Conservation (phyloP, 169 alveolate genomes). For the Plasmodium yoelii region DNA sequence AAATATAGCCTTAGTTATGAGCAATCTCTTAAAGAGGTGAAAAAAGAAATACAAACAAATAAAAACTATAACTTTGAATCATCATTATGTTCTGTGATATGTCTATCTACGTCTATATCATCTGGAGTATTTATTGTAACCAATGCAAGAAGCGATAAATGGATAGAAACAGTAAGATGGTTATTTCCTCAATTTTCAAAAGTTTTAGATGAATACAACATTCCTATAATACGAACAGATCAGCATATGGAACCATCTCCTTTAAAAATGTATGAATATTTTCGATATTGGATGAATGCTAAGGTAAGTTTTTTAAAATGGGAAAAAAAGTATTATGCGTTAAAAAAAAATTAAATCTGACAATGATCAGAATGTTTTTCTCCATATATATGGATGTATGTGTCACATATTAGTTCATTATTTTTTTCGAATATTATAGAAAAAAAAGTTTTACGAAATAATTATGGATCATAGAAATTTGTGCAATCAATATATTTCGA, state of each 20-base stretch:
- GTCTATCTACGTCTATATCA: slow-evolving; percentile 79
- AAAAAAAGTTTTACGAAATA: slow-evolving; percentile 80
- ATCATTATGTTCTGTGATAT: slow-evolving; percentile 76
- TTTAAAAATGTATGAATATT: slow-evolving; percentile 81
- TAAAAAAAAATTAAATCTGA: slow-evolving; percentile 10
- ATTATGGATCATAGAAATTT: slow-evolving; percentile 66
- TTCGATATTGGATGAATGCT: slow-evolving; percentile 88
- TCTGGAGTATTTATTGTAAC: slow-evolving; percentile 88
- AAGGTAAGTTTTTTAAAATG: slow-evolving; percentile 73
- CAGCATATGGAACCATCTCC: slow-evolving; percentile 82
- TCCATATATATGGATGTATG: not conserved
- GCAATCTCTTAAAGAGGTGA: slow-evolving; percentile 76
- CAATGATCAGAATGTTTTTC: not conserved
- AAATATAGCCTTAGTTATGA: slow-evolving; percentile 61
- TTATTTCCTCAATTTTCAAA: slow-evolving; percentile 85
- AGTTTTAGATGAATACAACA: slow-evolving; percentile 77
- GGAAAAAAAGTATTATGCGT: not conserved
- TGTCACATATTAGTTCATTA: no score
- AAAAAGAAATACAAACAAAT: slow-evolving; percentile 80
- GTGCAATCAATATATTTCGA: slow-evolving; percentile 24
- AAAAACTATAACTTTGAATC: slow-evolving; percentile 80
- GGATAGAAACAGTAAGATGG: slow-evolving; percentile 85
- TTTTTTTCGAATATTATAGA: slow-evolving; percentile 49
- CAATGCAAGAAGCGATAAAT: slow-evolving; percentile 86
- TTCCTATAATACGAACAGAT: slow-evolving; percentile 85